These are phyloP conservation scores for Dactylellina haptotyla DNA, from an alignment of 2,329 filamentous ascomycete species.

Conservation along the genomic window DNA sequence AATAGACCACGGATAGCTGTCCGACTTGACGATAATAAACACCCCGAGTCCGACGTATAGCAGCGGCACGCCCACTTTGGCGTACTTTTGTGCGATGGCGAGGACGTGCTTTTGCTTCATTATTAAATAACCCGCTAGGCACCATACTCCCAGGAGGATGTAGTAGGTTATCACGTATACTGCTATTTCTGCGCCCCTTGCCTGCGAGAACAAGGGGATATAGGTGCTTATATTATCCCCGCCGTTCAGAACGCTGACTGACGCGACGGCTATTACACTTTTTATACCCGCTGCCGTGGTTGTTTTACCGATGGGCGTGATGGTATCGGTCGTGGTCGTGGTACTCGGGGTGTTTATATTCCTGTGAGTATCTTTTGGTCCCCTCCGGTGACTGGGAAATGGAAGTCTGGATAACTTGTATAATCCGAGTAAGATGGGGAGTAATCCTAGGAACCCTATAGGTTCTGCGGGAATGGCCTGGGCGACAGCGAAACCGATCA, in stretches of 20 bases:
- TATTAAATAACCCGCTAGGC: conserved; percentile 58
- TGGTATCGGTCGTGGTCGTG: too few species aligned
- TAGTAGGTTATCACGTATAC: conserved; percentile 60
- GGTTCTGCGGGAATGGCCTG: conserved; percentile 60
- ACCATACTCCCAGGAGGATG: conserved; percentile 60
- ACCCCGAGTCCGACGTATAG: conserved; percentile 60
- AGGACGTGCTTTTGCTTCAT: conserved; percentile 60
- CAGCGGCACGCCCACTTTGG: conserved; percentile 58
- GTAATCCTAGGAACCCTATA: conserved; percentile 61
- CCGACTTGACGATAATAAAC: conserved; percentile 60
- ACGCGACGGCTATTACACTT: conserved; percentile 58
- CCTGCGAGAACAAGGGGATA: conserved; percentile 60
- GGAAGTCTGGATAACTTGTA: conserved; percentile 57
- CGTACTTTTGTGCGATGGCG: conserved; percentile 55
- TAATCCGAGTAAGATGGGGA: conserved; percentile 60
- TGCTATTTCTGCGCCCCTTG: conserved; percentile 59
- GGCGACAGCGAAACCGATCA: conserved; percentile 60
- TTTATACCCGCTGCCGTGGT: conserved; percentile 49
- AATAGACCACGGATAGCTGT: conserved; percentile 61
- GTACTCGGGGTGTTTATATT: not conserved
- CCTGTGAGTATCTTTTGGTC: not conserved
- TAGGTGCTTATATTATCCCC: conserved; percentile 61
- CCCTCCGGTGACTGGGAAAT: conserved; percentile 50
- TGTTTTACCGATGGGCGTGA: too few species aligned
- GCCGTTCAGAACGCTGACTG: conserved; percentile 61